Evolutionary conservation across 2,329 filamentous ascomycete species (phyloP).

Genomic region (Penicillium sp.): DNA sequence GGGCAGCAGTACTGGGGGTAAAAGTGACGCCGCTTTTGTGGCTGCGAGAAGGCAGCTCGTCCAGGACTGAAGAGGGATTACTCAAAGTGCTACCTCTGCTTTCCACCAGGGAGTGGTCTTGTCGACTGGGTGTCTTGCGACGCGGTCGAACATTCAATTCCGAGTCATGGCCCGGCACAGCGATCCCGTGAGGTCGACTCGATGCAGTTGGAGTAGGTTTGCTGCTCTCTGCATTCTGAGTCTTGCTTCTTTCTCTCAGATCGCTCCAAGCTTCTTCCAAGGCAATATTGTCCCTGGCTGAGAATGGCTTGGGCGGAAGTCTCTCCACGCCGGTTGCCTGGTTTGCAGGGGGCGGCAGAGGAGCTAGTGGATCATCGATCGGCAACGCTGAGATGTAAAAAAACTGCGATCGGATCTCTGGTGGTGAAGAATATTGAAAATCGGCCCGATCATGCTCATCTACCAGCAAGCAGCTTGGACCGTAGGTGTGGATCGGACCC

Average conservation of each 20-base stretch:
- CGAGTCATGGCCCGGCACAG: slow-evolving; percentile 26
- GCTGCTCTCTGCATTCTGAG: slow-evolving; percentile 4
- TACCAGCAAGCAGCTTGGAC: slow-evolving; percentile 57
- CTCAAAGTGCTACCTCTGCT: slow-evolving; percentile 20
- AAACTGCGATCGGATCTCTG: slow-evolving; percentile 67
- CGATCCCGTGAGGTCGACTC: slow-evolving; percentile 19
- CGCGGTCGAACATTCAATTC: slow-evolving; percentile 8
- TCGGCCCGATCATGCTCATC: slow-evolving; percentile 35
- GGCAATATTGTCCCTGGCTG: slow-evolving; percentile 73
- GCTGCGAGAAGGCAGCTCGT: slow-evolving; percentile 14
- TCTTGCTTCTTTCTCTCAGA: slow-evolving; percentile 43
- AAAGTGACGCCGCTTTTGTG: slow-evolving; percentile 13
- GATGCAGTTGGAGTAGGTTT: slow-evolving; percentile 12
- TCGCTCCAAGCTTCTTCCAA: slow-evolving; percentile 76
- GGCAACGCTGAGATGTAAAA: slow-evolving; percentile 82
- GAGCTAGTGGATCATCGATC: slow-evolving; percentile 85
- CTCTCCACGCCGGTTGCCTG: slow-evolving; percentile 53
- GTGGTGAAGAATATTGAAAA: slow-evolving; percentile 53
- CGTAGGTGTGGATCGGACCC: slow-evolving; percentile 58
- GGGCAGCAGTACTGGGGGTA: slow-evolving; percentile 11
- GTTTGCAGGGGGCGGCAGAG: slow-evolving; percentile 56
- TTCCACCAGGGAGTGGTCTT: slow-evolving; percentile 17
- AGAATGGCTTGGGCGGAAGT: slow-evolving; percentile 73
- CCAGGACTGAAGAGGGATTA: slow-evolving; percentile 16
- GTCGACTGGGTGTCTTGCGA: slow-evolving; percentile 14